Conservation (phyloP, 257 asterid genomes). For the Solanum arcanum region DNA sequence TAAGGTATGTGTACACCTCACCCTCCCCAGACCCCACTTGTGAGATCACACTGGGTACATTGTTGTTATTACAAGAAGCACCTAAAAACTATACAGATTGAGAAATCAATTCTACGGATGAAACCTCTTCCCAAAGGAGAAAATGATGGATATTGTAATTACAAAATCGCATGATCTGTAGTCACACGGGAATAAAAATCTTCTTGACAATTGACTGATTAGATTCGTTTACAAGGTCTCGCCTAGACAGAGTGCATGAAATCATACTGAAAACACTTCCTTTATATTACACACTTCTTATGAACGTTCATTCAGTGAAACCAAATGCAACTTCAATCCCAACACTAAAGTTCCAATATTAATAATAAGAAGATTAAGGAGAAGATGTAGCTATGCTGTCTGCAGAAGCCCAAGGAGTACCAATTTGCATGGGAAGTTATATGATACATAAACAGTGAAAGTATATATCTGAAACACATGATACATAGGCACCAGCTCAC, state of each 20-base stretch:
- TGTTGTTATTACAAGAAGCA: neutral
- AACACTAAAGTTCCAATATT: neutral
- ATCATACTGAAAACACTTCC: neutral
- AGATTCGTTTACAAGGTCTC: neutral
- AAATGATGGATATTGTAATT: neutral
- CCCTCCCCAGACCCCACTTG: neutral
- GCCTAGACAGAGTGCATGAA: neutral
- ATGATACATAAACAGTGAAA: neutral
- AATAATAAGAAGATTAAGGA: neutral
- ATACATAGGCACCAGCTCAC: neutral
- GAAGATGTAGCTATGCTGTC: neutral
- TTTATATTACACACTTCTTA: neutral
- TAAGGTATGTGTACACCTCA: neutral
- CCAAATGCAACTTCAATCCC: neutral
- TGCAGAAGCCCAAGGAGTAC: neutral
- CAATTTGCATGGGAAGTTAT: neutral
- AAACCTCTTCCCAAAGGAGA: neutral
- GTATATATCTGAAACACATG: neutral
- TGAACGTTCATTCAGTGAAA: neutral
- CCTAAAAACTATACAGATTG: neutral
- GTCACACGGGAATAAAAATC: neutral
- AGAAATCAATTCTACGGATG: neutral
- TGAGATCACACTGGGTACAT: neutral
- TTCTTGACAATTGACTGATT: neutral
- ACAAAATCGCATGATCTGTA: neutral